Evolutionary conservation across 2,329 filamentous ascomycete genomes (phyloP).

Genomic region (Pseudocercospora fijiensis): DNA sequence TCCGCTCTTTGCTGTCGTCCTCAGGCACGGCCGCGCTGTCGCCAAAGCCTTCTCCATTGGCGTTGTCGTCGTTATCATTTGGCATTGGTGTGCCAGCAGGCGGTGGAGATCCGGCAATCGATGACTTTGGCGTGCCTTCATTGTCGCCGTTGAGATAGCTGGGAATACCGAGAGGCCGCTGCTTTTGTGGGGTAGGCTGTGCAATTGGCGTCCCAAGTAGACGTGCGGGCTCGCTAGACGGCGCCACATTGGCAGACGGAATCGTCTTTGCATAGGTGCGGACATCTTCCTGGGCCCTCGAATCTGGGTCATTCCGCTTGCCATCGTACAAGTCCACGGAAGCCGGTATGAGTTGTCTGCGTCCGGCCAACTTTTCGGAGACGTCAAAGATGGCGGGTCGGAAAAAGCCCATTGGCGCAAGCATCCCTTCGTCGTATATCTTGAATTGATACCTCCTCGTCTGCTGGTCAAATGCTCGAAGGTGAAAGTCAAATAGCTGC

Average conservation of each 20-base stretch:
- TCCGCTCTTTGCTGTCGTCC: slow-evolving; percentile 67
- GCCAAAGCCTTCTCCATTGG: slow-evolving; percentile 51
- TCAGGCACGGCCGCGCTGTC: slow-evolving; percentile 10
- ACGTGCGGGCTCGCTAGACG: slow-evolving; percentile 49
- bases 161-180: slow-evolving; percentile 61
- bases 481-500: slow-evolving; percentile 83
- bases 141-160: slow-evolving; percentile 65
- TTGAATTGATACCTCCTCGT: slow-evolving; percentile 95
- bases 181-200: slow-evolving; percentile 33
- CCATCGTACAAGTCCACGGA: slow-evolving; percentile 94
- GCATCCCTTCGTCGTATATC: slow-evolving; percentile 90
- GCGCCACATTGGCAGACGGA: slow-evolving; percentile 42
- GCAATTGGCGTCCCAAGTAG: slow-evolving; percentile 29
- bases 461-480: slow-evolving; percentile 81
- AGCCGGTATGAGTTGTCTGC: slow-evolving; percentile 77
- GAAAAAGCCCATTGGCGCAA: slow-evolving; percentile 95
- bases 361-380: slow-evolving; percentile 71
- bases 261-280: slow-evolving; percentile 51
- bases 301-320: slow-evolving; percentile 85
- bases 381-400: slow-evolving; percentile 85
- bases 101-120: slow-evolving; percentile 81
- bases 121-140: slow-evolving; percentile 77
- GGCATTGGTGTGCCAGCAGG: slow-evolving; percentile 75
- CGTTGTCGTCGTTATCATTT: slow-evolving; percentile 49
- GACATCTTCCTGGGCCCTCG: slow-evolving; percentile 74